These are phyloP conservation scores for Chlamydomonas eustigma DNA, from an alignment of 139 green algal species.

Conservation along the genomic window DNA sequence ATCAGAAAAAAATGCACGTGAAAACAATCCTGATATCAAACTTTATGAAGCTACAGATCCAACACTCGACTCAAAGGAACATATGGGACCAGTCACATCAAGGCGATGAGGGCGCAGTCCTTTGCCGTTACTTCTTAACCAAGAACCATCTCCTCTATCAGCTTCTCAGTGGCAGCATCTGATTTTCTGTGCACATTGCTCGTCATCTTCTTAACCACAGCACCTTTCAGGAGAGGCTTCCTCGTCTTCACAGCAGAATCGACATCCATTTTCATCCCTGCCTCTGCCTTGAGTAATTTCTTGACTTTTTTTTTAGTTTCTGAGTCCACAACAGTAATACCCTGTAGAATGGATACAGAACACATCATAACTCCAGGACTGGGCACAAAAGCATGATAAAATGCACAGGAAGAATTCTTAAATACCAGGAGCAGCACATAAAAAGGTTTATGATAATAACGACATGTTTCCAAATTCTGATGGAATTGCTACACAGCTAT, in stretches of 20 bases:
- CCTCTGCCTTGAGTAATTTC: constrained; percentile 3
- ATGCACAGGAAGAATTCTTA: neutral
- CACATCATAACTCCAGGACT: neutral
- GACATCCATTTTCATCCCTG: constrained; percentile 11
- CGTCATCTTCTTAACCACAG: neutral
- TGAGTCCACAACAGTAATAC: constrained; percentile 14
- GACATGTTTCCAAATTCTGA: neutral
- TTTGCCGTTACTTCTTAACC: no score
- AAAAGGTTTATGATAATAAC: no score
- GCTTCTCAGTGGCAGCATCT: neutral
- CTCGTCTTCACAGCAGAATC: neutral
- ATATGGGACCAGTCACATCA: no score
- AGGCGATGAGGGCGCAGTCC: no score
- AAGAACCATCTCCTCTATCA: neutral
- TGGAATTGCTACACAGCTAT: no score
- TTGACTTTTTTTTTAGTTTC: constrained; percentile 11
- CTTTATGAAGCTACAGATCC: no score
- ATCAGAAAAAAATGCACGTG: no score
- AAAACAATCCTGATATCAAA: no score
- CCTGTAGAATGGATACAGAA: neutral
- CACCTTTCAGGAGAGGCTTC: neutral
- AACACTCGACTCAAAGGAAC: no score
- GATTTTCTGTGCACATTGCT: neutral
- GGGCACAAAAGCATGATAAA: neutral
- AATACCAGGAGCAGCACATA: no score